These are phyloP conservation scores for Auriscalpium orientale DNA, from an alignment of 768 basidiomycete species.

Conservation along the genomic window DNA sequence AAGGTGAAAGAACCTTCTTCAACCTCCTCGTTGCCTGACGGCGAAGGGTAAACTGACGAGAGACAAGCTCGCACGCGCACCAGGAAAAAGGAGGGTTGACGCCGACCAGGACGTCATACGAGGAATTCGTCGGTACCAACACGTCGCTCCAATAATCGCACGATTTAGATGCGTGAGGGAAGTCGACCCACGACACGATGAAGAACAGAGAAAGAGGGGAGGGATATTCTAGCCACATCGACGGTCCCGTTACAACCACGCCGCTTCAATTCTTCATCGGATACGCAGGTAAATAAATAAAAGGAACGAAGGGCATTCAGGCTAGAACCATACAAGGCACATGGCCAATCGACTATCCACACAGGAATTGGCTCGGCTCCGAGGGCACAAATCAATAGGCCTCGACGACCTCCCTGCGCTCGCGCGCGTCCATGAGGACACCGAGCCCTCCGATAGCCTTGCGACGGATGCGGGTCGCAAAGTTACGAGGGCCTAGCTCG, in stretches of 20 bases:
- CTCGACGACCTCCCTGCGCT: constrained; percentile 49
- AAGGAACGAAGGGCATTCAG: constrained; percentile 14
- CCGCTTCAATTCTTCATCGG: constrained; percentile 6
- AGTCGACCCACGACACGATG: neutral
- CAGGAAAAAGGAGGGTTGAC: constrained; percentile 4
- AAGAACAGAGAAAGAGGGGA: constrained; percentile 1
- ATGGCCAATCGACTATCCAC: neutral
- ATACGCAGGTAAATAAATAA: constrained; percentile 12
- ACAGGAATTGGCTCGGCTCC: neutral
- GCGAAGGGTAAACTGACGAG: too few species aligned
- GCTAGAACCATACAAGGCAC: neutral
- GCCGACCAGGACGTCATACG: neutral
- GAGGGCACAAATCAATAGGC: constrained; percentile 6
- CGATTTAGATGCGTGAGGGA: too few species aligned
- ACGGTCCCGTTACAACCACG: constrained; percentile 3
- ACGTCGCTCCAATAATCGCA: too few species aligned
- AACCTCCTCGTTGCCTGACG: too few species aligned
- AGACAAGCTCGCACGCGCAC: neutral
- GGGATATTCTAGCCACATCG: constrained; percentile 1
- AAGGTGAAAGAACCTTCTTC: too few species aligned
- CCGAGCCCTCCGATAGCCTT: constrained; percentile 79
- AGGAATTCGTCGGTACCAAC: too few species aligned
- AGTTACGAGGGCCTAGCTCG: constrained; percentile 83
- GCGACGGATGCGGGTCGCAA: constrained; percentile 77
- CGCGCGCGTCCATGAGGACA: constrained; percentile 72